phyloP scores from a whole-genome alignment of 2,329 filamentous ascomycete species.

The Aspergillus versicolor region DNA sequence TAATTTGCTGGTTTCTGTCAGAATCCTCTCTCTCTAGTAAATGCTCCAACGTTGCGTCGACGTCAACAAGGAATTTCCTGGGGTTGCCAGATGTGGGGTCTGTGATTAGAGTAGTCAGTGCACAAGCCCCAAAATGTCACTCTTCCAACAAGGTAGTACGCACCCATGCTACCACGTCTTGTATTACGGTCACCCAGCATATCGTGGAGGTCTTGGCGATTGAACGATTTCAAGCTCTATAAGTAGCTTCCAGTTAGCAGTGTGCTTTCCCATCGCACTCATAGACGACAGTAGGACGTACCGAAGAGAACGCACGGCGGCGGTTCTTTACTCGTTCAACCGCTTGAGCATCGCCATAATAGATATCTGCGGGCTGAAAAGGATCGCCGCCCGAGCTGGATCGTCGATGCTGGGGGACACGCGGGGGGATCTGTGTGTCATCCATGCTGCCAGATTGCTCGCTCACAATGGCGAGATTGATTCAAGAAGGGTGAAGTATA shows the following conservation, averaged over 20 bases:
- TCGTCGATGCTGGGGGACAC: conserved; percentile 34
- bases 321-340: conserved; percentile 45
- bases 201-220: conserved; percentile 35
- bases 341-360: conserved; percentile 57
- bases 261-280: conserved; percentile 15
- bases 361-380: conserved; percentile 57
- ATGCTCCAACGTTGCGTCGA: conserved; percentile 76
- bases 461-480: neutral
- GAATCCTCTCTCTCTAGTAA: conserved; percentile 86
- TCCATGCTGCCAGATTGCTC: conserved; percentile 1
- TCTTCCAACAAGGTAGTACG: conserved; percentile 6
- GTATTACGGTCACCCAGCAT: conserved; percentile 33
- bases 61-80: conserved; percentile 81
- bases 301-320: conserved; percentile 57
- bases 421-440: conserved; percentile 11
- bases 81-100: conserved; percentile 71
- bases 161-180: conserved; percentile 48
- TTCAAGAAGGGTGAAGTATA: neutral
- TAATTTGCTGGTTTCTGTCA: conserved; percentile 93
- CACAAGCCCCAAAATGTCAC: neutral
- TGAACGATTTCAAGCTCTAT: conserved; percentile 39
- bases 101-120: conserved; percentile 37
- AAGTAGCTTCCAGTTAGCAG: neutral
- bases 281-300: conserved; percentile 35
- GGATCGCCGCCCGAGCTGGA: conserved; percentile 52